Evolutionary conservation across 2,329 filamentous ascomycete genomes (phyloP).

Genomic region (Tympanopsis confertula): DNA sequence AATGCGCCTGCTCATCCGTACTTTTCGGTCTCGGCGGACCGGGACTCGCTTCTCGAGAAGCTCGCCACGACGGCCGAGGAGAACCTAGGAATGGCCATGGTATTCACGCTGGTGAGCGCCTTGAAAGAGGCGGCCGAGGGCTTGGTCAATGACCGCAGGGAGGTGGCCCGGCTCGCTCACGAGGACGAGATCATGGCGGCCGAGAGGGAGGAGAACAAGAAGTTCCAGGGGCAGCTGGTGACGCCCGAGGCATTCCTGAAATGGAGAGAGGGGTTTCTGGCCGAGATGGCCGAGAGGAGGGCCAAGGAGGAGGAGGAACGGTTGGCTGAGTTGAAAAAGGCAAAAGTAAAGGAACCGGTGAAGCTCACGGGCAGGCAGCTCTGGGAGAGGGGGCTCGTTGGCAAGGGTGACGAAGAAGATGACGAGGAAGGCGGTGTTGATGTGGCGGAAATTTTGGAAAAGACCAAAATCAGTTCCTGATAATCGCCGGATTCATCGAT

Average conservation of each 20-base stretch:
- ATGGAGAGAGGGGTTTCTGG: slow-evolving; percentile 69
- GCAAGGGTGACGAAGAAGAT: slow-evolving; percentile 53
- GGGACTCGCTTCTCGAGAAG: slow-evolving; percentile 57
- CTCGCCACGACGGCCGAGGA: slow-evolving; percentile 73
- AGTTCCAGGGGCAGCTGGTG: slow-evolving; percentile 85
- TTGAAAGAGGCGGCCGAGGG: slow-evolving; percentile 83
- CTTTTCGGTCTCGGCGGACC: slow-evolving; percentile 74
- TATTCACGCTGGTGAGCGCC: slow-evolving; percentile 79
- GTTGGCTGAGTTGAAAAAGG: slow-evolving; percentile 71
- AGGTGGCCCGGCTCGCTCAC: slow-evolving; percentile 42
- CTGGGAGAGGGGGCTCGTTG: slow-evolving; percentile 64
- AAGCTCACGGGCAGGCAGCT: slow-evolving; percentile 64
- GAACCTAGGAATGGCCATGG: slow-evolving; percentile 93
- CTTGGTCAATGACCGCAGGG: slow-evolving; percentile 64
- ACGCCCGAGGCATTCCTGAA: slow-evolving; percentile 74
- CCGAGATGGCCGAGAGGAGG: slow-evolving; percentile 70
- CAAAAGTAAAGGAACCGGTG: slow-evolving; percentile 62
- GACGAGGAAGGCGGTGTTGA: slow-evolving; percentile 41
- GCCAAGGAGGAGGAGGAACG: slow-evolving; percentile 63
- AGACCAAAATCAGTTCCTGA: slow-evolving; percentile 70
- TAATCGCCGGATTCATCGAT: too few species aligned
- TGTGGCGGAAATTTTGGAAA: slow-evolving; percentile 50
- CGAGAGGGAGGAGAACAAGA: slow-evolving; percentile 89
- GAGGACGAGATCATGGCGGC: slow-evolving; percentile 44
- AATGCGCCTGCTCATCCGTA: slow-evolving; percentile 59